Percentiles rank a stretch among this genome's conserved stretches.
Conservation (phyloP, 768 basidiomycete species). For the Termitomyces sp. region DNA sequence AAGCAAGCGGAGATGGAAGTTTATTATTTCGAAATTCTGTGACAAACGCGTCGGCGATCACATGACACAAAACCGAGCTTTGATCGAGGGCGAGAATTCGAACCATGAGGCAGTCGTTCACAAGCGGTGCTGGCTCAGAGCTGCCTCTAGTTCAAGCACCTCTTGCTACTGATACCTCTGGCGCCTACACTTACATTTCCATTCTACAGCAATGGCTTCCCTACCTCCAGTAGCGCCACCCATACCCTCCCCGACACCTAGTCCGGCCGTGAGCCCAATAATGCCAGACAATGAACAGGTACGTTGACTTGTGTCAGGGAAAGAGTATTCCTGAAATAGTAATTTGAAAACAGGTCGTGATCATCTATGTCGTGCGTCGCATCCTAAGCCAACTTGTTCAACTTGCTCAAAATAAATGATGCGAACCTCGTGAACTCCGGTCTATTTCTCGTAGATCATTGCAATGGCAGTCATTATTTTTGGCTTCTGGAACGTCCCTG, state of each 20-base stretch:
- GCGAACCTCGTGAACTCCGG: background rate
- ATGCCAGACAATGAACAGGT: constrained; percentile 74
- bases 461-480: constrained; percentile 86
- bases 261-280: constrained; percentile 39
- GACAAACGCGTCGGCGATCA: constrained; percentile 20
- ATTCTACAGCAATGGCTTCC: constrained; percentile 21
- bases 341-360: constrained; percentile 53
- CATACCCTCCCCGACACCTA: constrained; percentile 32
- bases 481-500: constrained; percentile 85
- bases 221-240: constrained; percentile 45
- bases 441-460: constrained; percentile 50
- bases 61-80: constrained; percentile 11
- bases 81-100: constrained; percentile 8
- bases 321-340: constrained; percentile 16
- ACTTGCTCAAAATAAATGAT: constrained; percentile 1
- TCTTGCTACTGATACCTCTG: background rate
- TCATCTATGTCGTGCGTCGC: constrained; percentile 68
- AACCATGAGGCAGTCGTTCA: constrained; percentile 21
- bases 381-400: background rate
- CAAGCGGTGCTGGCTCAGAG: constrained; percentile 10
- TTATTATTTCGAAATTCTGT: constrained; percentile 3
- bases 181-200: too few relatives aligned
- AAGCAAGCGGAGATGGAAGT: constrained; percentile 17
- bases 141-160: background rate
- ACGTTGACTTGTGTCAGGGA: constrained; percentile 20